Conservation (phyloP, 177 flowering plant species). For the Vitis hybrid region DNA sequence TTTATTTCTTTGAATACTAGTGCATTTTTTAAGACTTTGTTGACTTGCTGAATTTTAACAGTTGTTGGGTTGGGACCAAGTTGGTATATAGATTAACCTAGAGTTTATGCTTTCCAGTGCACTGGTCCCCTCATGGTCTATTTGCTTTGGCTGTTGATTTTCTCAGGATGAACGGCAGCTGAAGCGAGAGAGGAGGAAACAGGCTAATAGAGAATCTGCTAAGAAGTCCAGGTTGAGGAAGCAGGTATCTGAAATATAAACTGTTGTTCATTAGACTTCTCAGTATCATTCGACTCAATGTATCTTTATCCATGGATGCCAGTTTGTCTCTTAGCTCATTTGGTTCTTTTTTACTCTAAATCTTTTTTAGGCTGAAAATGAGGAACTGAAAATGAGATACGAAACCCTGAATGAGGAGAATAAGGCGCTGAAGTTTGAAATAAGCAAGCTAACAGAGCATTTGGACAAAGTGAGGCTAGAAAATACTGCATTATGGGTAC, state of each 20-base stretch:
- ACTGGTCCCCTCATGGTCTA: background rate
- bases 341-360: background rate
- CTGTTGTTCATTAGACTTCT: background rate
- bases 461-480: conserved; percentile 16
- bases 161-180: conserved; percentile 7
- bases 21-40: background rate
- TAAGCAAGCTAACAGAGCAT: conserved; percentile 5
- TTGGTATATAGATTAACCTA: background rate
- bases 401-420: conserved; percentile 14
- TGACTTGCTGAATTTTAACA: background rate
- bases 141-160: background rate
- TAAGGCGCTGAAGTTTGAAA: conserved; percentile 12
- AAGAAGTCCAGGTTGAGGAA: conserved; percentile 12
- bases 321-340: background rate
- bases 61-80: background rate
- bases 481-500: conserved; percentile 20
- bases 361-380: background rate
- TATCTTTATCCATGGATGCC: background rate
- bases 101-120: background rate
- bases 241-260: background rate
- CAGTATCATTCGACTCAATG: background rate
- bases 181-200: conserved; percentile 13
- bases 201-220: conserved; percentile 13
- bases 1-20: background rate
- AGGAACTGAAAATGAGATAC: conserved; percentile 6